phyloP scores from a whole-genome alignment of 2,329 filamentous ascomycete species.

The Ophiosphaerella herpotricha region DNA sequence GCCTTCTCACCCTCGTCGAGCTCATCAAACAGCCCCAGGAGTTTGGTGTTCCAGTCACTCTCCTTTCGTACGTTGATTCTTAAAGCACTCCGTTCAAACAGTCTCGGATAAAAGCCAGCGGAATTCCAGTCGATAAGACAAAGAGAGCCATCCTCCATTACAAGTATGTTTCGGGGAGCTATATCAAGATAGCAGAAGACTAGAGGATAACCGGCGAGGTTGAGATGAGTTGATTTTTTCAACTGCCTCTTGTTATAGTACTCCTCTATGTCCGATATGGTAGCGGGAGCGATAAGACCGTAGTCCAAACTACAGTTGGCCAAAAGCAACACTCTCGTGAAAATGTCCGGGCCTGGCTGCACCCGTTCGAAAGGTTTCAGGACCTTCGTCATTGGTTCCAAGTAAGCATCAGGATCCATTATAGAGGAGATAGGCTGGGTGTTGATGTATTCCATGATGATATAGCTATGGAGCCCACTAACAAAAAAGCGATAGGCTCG shows the following conservation, averaged over 20 bases:
- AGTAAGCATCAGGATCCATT: no score
- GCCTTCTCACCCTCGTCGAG: not conserved
- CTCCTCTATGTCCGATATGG: conserved; percentile 7
- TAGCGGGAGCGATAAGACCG: conserved; percentile 3
- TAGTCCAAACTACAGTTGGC: conserved; percentile 4
- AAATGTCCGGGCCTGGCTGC: no score
- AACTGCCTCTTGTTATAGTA: conserved; percentile 7
- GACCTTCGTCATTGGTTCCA: no score
- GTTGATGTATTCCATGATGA: no score
- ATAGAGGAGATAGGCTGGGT: no score
- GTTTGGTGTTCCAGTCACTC: conserved; percentile 2
- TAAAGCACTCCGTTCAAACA: conserved; percentile 8
- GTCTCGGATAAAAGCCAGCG: conserved; percentile 13
- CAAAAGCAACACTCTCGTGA: not conserved
- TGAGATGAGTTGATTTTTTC: not conserved
- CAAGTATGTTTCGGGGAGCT: conserved; percentile 17
- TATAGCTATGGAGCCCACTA: not conserved
- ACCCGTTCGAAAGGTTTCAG: no score
- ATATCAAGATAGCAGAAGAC: conserved; percentile 20
- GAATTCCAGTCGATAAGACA: conserved; percentile 15
- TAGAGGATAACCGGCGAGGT: not conserved
- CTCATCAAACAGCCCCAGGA: not conserved
- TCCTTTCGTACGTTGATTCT: not conserved
- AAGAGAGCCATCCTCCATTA: conserved; percentile 9
- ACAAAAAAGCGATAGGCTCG: conserved; percentile 8